Evolutionary conservation across 768 basidiomycete genomes (phyloP).

Genomic region (Boletus rex-veris): DNA sequence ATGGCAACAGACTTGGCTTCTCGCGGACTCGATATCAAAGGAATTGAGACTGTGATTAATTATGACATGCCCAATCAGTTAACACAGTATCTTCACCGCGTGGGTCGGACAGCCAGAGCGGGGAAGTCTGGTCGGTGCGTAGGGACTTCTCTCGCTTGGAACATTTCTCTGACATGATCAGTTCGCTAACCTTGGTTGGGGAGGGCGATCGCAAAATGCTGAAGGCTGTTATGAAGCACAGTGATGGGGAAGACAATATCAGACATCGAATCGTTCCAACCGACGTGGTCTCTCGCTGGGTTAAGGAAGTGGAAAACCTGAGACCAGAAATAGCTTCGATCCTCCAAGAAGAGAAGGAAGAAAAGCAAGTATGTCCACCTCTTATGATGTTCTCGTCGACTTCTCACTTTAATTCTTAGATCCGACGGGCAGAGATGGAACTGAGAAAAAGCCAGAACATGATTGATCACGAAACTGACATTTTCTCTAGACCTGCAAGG

Average conservation of each 20-base stretch:
- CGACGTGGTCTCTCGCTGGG: slow-evolving; percentile 71
- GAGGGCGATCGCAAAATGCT: slow-evolving; percentile 96
- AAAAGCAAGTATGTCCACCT: slow-evolving; percentile 67
- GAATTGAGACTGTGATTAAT: slow-evolving; percentile 96
- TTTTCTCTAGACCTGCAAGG: slow-evolving; percentile 87
- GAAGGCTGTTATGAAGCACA: slow-evolving; percentile 91
- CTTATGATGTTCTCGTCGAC: background rate
- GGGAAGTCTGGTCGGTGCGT: slow-evolving; percentile 86
- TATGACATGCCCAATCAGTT: slow-evolving; percentile 97
- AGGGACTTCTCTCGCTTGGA: background rate
- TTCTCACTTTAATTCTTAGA: slow-evolving; percentile 38
- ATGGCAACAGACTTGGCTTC: slow-evolving; percentile 97
- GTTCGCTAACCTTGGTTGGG: slow-evolving; percentile 92
- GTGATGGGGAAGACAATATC: slow-evolving; percentile 71
- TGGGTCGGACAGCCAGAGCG: slow-evolving; percentile 95
- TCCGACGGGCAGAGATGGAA: slow-evolving; percentile 94
- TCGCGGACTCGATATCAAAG: slow-evolving; percentile 95
- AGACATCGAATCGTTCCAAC: slow-evolving; percentile 83
- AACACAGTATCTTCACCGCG: slow-evolving; percentile 93
- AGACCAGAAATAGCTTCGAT: slow-evolving; percentile 78
- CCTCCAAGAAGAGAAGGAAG: slow-evolving; percentile 89
- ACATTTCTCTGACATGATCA: slow-evolving; percentile 29
- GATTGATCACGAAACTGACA: slow-evolving; percentile 89
- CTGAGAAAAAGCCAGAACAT: slow-evolving; percentile 92
- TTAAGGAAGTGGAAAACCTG: slow-evolving; percentile 61